Conservation (phyloP, 345 rosid species). For the Gynandropsis gynandra region DNA sequence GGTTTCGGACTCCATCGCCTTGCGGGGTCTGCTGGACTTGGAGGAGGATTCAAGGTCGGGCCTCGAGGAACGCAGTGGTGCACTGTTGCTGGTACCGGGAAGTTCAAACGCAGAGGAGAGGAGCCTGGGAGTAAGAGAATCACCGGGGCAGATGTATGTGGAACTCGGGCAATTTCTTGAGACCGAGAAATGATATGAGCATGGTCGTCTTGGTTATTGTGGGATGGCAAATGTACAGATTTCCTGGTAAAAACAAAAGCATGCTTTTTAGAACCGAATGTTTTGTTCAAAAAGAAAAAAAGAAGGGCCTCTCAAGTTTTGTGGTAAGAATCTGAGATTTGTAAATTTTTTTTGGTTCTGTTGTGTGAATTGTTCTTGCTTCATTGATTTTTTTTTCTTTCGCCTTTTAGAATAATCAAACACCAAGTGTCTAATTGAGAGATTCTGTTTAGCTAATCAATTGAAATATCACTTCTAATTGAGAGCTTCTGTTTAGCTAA, state of each 20-base stretch:
- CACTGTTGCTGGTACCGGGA: constrained; percentile 23
- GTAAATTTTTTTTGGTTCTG: constrained; percentile 25
- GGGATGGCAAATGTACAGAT: constrained; percentile 23
- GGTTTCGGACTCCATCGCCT: constrained; percentile 80
- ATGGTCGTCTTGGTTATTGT: constrained; percentile 15
- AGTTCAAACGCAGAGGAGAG: constrained; percentile 20
- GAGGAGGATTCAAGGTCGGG: constrained; percentile 38
- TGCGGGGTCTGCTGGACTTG: constrained; percentile 51
- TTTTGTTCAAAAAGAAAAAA: constrained; percentile 8
- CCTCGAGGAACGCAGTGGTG: constrained; percentile 27
- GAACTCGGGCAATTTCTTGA: constrained; percentile 31
- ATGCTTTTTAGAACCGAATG: not conserved
- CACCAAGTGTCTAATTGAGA: too few relatives aligned
- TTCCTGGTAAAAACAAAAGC: constrained; percentile 24
- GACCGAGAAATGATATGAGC: constrained; percentile 21
- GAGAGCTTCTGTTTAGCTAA: too few relatives aligned
- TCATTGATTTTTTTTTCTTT: too few relatives aligned
- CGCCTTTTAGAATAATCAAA: too few relatives aligned
- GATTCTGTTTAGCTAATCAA: too few relatives aligned
- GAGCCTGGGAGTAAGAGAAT: constrained; percentile 21
- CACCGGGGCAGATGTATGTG: constrained; percentile 29
- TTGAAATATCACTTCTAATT: too few relatives aligned
- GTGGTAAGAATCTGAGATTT: constrained; percentile 25
- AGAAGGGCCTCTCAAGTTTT: constrained; percentile 21
- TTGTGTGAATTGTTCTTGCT: constrained; percentile 30